Evolutionary conservation across 371 early-diverging fungal species (phyloP).

Genomic region (Rhizomucor pusillus): DNA sequence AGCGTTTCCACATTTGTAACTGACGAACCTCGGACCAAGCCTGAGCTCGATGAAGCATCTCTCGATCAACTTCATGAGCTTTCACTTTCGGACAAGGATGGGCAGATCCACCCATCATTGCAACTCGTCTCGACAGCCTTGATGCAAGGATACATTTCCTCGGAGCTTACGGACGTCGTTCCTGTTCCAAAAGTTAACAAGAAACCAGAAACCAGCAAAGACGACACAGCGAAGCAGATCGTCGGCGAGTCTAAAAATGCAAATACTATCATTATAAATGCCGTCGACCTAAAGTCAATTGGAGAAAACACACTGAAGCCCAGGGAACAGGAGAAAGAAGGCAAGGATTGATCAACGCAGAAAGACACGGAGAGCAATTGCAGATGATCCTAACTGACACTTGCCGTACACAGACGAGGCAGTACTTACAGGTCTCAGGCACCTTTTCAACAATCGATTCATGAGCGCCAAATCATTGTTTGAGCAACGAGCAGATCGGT

Average conservation of each 20-base stretch:
- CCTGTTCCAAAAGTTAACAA: not conserved
- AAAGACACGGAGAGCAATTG: not conserved
- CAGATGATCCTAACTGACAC: conserved; percentile 1
- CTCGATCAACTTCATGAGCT: conserved; percentile 3
- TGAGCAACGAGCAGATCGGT: conserved; percentile 30
- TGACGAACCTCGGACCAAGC: not conserved
- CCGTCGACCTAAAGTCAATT: conserved; percentile 19
- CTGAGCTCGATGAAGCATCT: not conserved
- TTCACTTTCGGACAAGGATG: conserved; percentile 9
- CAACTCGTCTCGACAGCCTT: conserved; percentile 14
- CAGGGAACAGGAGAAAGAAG: conserved; percentile 50
- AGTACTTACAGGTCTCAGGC: conserved; percentile 21
- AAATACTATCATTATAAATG: conserved; percentile 14
- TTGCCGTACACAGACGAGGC: conserved; percentile 20
- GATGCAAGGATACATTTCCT: conserved; percentile 3
- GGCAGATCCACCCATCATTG: conserved; percentile 13
- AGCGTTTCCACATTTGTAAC: not conserved
- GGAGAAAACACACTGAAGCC: conserved; percentile 42
- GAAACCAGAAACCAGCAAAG: too few species aligned
- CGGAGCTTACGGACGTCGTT: conserved; percentile 8
- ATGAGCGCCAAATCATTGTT: conserved; percentile 43
- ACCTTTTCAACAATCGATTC: conserved; percentile 41
- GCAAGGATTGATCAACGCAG: conserved; percentile 15
- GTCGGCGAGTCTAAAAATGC: conserved; percentile 5
- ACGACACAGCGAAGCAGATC: too few species aligned